Percentiles rank a stretch among this genome's conserved stretches.
phyloP scores from a whole-genome alignment of 345 rosid species.

The Salix exigua region DNA sequence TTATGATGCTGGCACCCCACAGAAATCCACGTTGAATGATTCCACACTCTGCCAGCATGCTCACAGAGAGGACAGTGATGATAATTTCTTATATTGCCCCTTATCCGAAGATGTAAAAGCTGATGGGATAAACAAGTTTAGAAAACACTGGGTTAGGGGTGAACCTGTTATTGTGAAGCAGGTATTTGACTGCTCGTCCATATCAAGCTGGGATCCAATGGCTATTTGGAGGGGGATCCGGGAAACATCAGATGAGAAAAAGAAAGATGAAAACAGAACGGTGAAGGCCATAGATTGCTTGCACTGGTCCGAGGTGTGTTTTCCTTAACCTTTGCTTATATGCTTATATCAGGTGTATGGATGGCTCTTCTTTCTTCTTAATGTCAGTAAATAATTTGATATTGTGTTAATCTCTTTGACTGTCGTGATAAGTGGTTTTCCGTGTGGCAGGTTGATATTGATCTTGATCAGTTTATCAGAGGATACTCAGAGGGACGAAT shows the following conservation, averaged over 20 bases:
- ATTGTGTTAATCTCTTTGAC: slow-evolving; percentile 8
- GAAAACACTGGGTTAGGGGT: slow-evolving; percentile 76
- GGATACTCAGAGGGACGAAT: slow-evolving; percentile 64
- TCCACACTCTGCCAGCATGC: slow-evolving; percentile 44
- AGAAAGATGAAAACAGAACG: slow-evolving; percentile 51
- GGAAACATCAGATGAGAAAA: slow-evolving; percentile 68
- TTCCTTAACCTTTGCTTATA: slow-evolving; percentile 15
- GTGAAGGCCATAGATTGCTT: slow-evolving; percentile 79
- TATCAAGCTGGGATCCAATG: slow-evolving; percentile 76
- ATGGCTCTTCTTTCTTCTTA: slow-evolving; percentile 4
- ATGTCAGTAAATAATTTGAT: neutral
- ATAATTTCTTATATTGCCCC: slow-evolving; percentile 61
- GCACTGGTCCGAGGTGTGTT: slow-evolving; percentile 67
- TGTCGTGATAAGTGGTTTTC: slow-evolving; percentile 5
- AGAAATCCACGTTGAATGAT: slow-evolving; percentile 29
- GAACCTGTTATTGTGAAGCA: slow-evolving; percentile 64
- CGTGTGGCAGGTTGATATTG: slow-evolving; percentile 66
- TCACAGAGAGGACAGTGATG: slow-evolving; percentile 52
- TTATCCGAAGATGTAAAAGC: slow-evolving; percentile 48
- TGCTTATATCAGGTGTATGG: slow-evolving; percentile 16
- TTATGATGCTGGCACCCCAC: slow-evolving; percentile 30
- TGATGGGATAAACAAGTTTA: slow-evolving; percentile 58
- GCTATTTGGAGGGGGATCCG: slow-evolving; percentile 69
- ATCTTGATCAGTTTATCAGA: slow-evolving; percentile 59
- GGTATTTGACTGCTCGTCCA: slow-evolving; percentile 60